A percentile compares a stretch with the other conserved stretches of the same genome.
These are phyloP conservation scores for Lachancea lanzarotensis DNA, from an alignment of 805 yeast genomes.

Conservation along the genomic window DNA sequence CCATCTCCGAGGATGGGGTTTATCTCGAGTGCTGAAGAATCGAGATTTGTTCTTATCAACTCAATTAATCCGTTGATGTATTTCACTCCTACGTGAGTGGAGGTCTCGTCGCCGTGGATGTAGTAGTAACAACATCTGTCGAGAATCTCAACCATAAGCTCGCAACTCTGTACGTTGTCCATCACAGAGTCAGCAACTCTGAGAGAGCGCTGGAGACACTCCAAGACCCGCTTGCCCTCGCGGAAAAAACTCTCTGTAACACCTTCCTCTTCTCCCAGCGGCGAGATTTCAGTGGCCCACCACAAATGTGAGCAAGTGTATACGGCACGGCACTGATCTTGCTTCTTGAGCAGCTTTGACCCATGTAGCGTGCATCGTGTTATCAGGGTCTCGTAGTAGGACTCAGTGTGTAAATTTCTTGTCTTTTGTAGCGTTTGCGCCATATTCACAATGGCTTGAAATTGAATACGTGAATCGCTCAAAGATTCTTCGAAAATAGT, in stretches of 20 bases:
- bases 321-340: slow-evolving; percentile 88
- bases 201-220: slow-evolving; percentile 81
- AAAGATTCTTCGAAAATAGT: slow-evolving; percentile 68
- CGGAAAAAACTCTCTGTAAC: slow-evolving; percentile 36
- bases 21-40: slow-evolving; percentile 34
- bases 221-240: slow-evolving; percentile 71
- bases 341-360: slow-evolving; percentile 79
- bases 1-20: slow-evolving; percentile 14
- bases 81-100: slow-evolving; percentile 50
- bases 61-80: slow-evolving; percentile 85
- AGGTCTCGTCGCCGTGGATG: slow-evolving; percentile 63
- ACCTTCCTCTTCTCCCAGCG: slow-evolving; percentile 41
- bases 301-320: slow-evolving; percentile 84
- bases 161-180: slow-evolving; percentile 59
- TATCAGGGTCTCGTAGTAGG: slow-evolving; percentile 73
- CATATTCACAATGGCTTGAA: slow-evolving; percentile 44
- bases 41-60: slow-evolving; percentile 59
- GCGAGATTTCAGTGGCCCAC: slow-evolving; percentile 75
- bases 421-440: slow-evolving; percentile 47
- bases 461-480: slow-evolving; percentile 48
- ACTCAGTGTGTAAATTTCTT: slow-evolving; percentile 40
- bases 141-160: slow-evolving; percentile 82
- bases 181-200: slow-evolving; percentile 92
- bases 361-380: slow-evolving; percentile 84
- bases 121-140: slow-evolving; percentile 81